Conservation (phyloP, 768 basidiomycete genomes). For the Trametes maxima region DNA sequence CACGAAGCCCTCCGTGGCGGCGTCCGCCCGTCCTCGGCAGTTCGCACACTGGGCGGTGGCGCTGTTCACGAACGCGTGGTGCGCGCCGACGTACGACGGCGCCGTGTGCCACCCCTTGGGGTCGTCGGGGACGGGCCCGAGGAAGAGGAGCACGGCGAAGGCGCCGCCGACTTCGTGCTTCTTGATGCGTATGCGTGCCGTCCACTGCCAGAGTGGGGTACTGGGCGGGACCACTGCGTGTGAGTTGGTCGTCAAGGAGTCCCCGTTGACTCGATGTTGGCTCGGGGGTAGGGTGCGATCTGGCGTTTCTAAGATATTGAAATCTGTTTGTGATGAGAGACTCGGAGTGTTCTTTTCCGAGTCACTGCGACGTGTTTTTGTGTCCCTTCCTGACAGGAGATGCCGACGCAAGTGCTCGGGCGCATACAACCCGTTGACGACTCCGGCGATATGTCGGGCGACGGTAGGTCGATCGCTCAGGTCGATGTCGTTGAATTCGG, state of each 20-base stretch:
- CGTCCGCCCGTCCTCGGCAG: conserved; percentile 31
- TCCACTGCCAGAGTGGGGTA: conserved; percentile 41
- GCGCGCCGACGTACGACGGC: conserved; percentile 44
- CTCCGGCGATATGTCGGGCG: conserved; percentile 35
- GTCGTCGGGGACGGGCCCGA: conserved; percentile 35
- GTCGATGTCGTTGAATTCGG: conserved; percentile 49
- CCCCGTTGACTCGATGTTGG: background rate
- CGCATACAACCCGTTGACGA: conserved; percentile 39
- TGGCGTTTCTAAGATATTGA: no score
- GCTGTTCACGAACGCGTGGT: conserved; percentile 46
- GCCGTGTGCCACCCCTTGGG: conserved; percentile 39
- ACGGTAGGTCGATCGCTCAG: conserved; percentile 33
- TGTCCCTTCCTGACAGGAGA: background rate
- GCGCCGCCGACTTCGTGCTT: conserved; percentile 46
- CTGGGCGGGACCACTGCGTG: background rate
- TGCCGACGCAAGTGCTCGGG: background rate
- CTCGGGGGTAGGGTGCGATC: background rate
- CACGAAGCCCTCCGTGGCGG: conserved; percentile 25
- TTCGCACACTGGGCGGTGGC: conserved; percentile 41
- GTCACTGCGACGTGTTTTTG: no score
- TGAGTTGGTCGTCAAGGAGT: no score
- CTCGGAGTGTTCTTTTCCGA: no score
- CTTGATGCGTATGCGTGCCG: conserved; percentile 43
- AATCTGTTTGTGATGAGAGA: no score
- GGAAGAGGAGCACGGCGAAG: conserved; percentile 51